These are phyloP conservation scores for Exophiala viscosa DNA, from an alignment of 2,329 filamentous ascomycete genomes.

Conservation along the genomic window DNA sequence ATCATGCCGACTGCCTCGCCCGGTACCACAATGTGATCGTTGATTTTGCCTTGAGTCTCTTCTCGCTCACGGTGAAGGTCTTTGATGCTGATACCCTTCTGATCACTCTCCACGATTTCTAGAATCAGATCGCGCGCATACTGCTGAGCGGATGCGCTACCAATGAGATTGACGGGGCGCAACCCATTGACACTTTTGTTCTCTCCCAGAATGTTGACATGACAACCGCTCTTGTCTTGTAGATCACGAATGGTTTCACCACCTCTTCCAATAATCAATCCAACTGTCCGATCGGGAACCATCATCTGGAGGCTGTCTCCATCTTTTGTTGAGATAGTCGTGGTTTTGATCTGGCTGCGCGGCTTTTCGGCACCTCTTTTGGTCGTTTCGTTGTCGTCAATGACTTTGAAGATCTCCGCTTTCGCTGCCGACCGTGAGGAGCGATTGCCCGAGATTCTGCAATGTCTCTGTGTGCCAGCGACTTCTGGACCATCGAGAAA, in stretches of 20 bases:
- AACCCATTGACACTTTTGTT: constrained; percentile 89
- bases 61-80: constrained; percentile 41
- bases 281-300: constrained; percentile 89
- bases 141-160: constrained; percentile 67
- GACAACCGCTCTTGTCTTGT: constrained; percentile 87
- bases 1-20: constrained; percentile 95
- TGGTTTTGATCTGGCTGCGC: constrained; percentile 22
- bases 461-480: constrained; percentile 71
- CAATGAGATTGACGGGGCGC: constrained; percentile 85
- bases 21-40: constrained; percentile 78
- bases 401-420: constrained; percentile 78
- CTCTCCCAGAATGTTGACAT: constrained; percentile 92
- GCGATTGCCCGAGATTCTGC: constrained; percentile 75
- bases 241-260: constrained; percentile 90
- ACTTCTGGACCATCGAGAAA: constrained; percentile 74
- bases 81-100: constrained; percentile 34
- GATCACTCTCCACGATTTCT: constrained; percentile 89
- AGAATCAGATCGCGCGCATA: constrained; percentile 83
- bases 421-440: constrained; percentile 73
- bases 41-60: constrained; percentile 56
- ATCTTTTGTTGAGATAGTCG: constrained; percentile 51
- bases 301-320: constrained; percentile 89
- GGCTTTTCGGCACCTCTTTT: constrained; percentile 30
- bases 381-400: constrained; percentile 74
- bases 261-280: constrained; percentile 87